Conservation (phyloP, 495 filamentous ascomycete species). For the Neurospora sp. region DNA sequence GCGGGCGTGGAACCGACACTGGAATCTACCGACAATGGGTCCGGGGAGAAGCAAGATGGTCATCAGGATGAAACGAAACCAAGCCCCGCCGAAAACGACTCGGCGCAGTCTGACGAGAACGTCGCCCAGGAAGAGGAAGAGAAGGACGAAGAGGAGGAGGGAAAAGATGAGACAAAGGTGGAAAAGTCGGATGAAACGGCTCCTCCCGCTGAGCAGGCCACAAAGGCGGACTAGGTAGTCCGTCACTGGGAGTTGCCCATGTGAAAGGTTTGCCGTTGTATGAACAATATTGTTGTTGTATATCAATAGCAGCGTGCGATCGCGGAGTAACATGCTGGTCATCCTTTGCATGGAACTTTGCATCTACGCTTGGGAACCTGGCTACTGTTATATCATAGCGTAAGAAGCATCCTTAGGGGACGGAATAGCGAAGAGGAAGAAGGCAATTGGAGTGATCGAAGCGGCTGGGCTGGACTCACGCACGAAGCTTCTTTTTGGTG, state of each 20-base stretch:
- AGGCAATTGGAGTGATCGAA: background rate
- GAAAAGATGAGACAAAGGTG: background rate
- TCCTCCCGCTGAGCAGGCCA: background rate
- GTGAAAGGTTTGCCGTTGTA: background rate
- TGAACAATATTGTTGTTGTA: background rate
- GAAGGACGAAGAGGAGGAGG: constrained; percentile 16
- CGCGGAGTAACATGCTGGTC: too few relatives aligned
- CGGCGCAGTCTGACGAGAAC: background rate
- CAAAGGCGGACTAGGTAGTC: background rate
- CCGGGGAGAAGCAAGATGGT: background rate
- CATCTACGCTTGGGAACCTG: background rate
- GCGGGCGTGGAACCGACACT: background rate
- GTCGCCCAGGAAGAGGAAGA: background rate
- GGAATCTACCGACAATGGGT: background rate
- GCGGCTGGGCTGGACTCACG: background rate
- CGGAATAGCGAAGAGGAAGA: constrained; percentile 1
- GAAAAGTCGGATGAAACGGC: background rate
- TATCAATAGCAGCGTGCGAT: too few relatives aligned
- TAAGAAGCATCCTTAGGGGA: constrained; percentile 1
- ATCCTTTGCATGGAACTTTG: too few relatives aligned
- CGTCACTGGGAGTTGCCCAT: background rate
- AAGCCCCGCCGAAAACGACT: background rate
- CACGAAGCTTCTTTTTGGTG: background rate
- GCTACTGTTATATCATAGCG: background rate
- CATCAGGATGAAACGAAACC: background rate